Conservation (phyloP, 768 basidiomycete species). For the Naematelia aurantialba region DNA sequence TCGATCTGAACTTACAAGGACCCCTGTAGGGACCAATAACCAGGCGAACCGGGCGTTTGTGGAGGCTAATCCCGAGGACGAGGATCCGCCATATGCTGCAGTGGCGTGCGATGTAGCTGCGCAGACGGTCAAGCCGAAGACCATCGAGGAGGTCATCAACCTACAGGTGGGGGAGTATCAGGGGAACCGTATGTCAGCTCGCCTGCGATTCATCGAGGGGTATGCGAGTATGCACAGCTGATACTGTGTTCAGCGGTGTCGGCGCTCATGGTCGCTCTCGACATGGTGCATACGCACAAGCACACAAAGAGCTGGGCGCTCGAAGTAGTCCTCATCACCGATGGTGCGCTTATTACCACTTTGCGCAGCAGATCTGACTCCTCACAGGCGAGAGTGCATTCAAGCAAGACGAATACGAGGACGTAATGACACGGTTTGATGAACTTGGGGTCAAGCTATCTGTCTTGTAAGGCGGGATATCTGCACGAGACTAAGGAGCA, state of each 20-base stretch:
- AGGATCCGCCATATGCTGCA: slow-evolving; percentile 36
- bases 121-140: slow-evolving; percentile 46
- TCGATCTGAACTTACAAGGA: background rate
- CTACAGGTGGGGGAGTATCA: slow-evolving; percentile 39
- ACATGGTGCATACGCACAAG: slow-evolving; percentile 69
- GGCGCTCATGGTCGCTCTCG: slow-evolving; percentile 77
- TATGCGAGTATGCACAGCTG: slow-evolving; percentile 4
- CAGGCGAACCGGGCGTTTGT: slow-evolving; percentile 37
- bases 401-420: slow-evolving; percentile 44
- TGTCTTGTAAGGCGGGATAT: slow-evolving; percentile 61
- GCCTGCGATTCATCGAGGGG: background rate
- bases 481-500: slow-evolving; percentile 4
- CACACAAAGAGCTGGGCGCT: slow-evolving; percentile 76
- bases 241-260: slow-evolving; percentile 62
- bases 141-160: slow-evolving; percentile 44
- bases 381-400: slow-evolving; percentile 40
- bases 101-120: slow-evolving; percentile 44
- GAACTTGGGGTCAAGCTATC: slow-evolving; percentile 59
- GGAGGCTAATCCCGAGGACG: slow-evolving; percentile 38
- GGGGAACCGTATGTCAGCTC: slow-evolving; percentile 47
- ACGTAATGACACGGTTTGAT: slow-evolving; percentile 62
- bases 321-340: slow-evolving; percentile 77
- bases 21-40: slow-evolving; percentile 50
- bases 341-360: slow-evolving; percentile 63
- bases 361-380: background rate